Evolutionary conservation across 2,329 filamentous ascomycete genomes (phyloP).

Genomic region (Tricladium varicosporioides): DNA sequence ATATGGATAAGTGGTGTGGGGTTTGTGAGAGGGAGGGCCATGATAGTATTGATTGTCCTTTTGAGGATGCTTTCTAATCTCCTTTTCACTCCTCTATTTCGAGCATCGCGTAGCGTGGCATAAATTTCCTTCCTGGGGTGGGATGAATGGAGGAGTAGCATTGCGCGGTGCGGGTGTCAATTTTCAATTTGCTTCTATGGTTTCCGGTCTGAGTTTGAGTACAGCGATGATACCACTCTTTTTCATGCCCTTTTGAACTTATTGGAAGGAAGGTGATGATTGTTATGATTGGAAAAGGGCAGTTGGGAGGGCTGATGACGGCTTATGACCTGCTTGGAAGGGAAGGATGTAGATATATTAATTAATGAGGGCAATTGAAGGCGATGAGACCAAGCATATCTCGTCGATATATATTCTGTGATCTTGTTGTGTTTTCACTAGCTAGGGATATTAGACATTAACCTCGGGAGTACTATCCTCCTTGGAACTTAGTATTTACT

Average conservation of each 20-base stretch:
- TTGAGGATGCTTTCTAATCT: constrained; percentile 72
- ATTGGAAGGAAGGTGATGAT: not conserved
- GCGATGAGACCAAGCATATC: no score
- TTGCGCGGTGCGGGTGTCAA: constrained; percentile 8
- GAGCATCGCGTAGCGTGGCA: no score
- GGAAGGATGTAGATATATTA: constrained; percentile 18
- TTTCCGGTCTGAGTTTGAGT: not conserved
- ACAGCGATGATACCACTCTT: constrained; percentile 31
- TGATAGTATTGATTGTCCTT: constrained; percentile 91
- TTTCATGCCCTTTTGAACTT: constrained; percentile 9
- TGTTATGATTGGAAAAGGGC: not conserved
- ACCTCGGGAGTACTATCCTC: no score
- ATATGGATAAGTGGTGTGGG: constrained; percentile 92
- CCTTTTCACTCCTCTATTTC: no score
- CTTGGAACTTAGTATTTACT: no score
- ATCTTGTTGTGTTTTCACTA: no score
- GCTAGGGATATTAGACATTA: no score
- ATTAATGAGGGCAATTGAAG: constrained; percentile 5
- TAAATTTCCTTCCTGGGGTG: constrained; percentile 1
- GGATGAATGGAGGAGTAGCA: constrained; percentile 9
- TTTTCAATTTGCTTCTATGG: no score
- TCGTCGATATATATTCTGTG: no score
- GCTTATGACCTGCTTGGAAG: not conserved
- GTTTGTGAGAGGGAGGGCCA: constrained; percentile 95
- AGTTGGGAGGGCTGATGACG: not conserved